These are phyloP conservation scores for Solanum medicagineum DNA, from an alignment of 257 asterid species.

Conservation along the genomic window DNA sequence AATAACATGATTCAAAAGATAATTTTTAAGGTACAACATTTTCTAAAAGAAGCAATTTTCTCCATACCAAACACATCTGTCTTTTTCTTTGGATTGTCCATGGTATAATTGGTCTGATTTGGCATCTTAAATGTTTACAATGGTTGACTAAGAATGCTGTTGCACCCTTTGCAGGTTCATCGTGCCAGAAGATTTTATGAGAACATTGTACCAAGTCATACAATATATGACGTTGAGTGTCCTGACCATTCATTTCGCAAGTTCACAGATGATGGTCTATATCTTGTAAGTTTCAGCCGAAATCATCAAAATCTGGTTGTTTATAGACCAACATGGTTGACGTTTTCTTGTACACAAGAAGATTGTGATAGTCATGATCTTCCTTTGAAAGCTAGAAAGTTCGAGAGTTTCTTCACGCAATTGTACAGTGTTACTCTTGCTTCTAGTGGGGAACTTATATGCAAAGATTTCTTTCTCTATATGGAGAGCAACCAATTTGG, in stretches of 20 bases:
- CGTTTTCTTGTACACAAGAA: constrained; percentile 69
- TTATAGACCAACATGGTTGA: constrained; percentile 87
- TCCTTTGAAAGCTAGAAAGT: constrained; percentile 75
- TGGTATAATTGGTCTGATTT: background rate
- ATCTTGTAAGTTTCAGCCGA: constrained; percentile 85
- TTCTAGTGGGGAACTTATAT: constrained; percentile 73
- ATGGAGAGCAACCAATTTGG: constrained; percentile 63
- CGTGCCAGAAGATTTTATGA: constrained; percentile 79
- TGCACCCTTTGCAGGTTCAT: constrained; percentile 39
- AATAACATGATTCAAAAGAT: background rate
- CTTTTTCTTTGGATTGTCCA: background rate
- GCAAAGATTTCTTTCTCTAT: constrained; percentile 93
- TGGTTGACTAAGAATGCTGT: constrained; percentile 19
- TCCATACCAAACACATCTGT: background rate
- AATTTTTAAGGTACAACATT: background rate
- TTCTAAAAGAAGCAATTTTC: background rate
- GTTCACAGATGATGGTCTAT: constrained; percentile 94
- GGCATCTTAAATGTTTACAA: background rate
- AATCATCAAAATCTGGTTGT: constrained; percentile 83
- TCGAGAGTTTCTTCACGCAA: constrained; percentile 83
- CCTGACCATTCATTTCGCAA: constrained; percentile 90
- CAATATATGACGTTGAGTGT: constrained; percentile 76
- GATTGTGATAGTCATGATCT: constrained; percentile 50
- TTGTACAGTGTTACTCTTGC: constrained; percentile 65
- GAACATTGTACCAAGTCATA: constrained; percentile 82